Conservation (phyloP, 2,329 filamentous ascomycete species). For the Pseudocercospora fuligena region DNA sequence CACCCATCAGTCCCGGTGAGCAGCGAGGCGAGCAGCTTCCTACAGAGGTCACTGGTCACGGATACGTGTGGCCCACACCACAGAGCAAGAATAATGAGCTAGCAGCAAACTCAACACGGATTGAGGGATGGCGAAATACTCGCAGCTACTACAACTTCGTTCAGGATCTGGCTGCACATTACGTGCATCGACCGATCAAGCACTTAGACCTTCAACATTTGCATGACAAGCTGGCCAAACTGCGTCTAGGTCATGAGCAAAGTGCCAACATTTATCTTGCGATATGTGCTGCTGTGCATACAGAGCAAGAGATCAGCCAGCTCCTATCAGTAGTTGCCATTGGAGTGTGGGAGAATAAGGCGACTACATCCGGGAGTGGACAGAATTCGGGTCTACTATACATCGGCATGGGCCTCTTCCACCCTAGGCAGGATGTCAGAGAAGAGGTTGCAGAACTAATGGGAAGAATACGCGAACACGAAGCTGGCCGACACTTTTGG, state of each 20-base stretch:
- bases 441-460: slow-evolving; percentile 77
- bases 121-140: slow-evolving; percentile 96
- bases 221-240: slow-evolving; percentile 84
- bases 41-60: slow-evolving; percentile 66
- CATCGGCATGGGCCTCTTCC: slow-evolving; percentile 85
- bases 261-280: slow-evolving; percentile 85
- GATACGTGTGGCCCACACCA: slow-evolving; percentile 94
- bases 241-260: slow-evolving; percentile 76
- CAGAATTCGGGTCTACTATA: slow-evolving; percentile 28
- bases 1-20: slow-evolving; percentile 21
- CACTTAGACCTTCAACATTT: slow-evolving; percentile 89
- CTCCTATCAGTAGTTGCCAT: slow-evolving; percentile 41
- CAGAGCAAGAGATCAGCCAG: slow-evolving; percentile 79
- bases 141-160: slow-evolving; percentile 95
- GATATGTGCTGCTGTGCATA: slow-evolving; percentile 65
- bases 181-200: slow-evolving; percentile 63
- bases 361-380: slow-evolving; percentile 23
- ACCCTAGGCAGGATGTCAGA: slow-evolving; percentile 81
- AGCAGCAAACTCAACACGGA: slow-evolving; percentile 86
- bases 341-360: slow-evolving; percentile 36
- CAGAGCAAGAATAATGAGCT: slow-evolving; percentile 80
- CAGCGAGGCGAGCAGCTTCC: slow-evolving; percentile 26
- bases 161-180: slow-evolving; percentile 44
- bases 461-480: slow-evolving; percentile 81
- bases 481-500: slow-evolving; percentile 95